Percentiles rank a stretch among this genome's conserved stretches.
phyloP scores from a whole-genome alignment of 2,329 filamentous ascomycete genomes.

The Sclerotinia glacialis region DNA sequence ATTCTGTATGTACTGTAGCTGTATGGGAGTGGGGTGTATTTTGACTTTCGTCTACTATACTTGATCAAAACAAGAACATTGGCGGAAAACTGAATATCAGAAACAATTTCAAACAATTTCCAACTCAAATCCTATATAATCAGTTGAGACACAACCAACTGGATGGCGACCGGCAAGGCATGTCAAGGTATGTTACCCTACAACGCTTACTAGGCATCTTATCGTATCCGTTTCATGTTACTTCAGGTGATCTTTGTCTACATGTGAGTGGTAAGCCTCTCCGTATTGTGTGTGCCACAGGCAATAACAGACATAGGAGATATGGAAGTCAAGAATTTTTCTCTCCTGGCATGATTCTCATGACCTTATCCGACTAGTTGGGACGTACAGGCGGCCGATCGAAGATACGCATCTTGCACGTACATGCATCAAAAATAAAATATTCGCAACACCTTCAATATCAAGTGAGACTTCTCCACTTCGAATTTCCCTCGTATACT shows the following conservation, averaged over 20 bases:
- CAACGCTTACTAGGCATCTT: background rate
- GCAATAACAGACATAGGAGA: background rate
- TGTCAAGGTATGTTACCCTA: background rate
- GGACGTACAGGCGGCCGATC: background rate
- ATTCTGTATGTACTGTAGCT: slow-evolving; percentile 5
- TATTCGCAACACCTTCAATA: background rate
- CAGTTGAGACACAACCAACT: slow-evolving; percentile 5
- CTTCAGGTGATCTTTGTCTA: background rate
- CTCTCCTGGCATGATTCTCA: background rate
- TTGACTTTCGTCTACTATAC: background rate
- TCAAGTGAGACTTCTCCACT: slow-evolving; percentile 9
- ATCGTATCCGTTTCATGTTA: slow-evolving; percentile 1
- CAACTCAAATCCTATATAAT: background rate
- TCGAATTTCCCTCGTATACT: background rate
- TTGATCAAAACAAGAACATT: background rate
- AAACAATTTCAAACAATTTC: background rate
- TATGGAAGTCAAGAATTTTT: background rate
- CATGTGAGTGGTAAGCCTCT: background rate
- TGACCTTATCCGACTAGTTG: background rate
- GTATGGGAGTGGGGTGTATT: slow-evolving; percentile 4
- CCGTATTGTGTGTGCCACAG: background rate
- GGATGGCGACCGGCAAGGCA: background rate
- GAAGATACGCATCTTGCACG: background rate
- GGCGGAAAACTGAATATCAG: background rate
- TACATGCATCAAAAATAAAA: background rate